phyloP scores from a whole-genome alignment of 176 grass and related monocot species.

The Dendrocalamus sinicus region DNA sequence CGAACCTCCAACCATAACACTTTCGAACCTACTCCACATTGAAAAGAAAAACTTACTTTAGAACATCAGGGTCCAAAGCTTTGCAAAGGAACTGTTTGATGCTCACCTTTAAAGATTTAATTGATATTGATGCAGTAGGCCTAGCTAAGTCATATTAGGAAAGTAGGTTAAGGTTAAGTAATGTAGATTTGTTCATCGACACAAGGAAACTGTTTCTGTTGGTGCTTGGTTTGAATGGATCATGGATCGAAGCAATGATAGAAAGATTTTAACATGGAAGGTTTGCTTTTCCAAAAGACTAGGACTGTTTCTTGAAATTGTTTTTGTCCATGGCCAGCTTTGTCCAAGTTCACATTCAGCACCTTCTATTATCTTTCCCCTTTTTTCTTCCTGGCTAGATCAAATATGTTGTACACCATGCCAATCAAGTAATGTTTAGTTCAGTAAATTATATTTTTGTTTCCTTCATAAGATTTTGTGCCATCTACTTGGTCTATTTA shows the following conservation, averaged over 20 bases:
- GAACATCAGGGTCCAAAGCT: background rate
- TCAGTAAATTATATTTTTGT: background rate
- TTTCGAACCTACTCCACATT: background rate
- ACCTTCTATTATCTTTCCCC: background rate
- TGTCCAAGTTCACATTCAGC: no score
- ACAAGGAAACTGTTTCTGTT: conserved; percentile 5
- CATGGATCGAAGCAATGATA: background rate
- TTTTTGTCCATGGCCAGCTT: background rate
- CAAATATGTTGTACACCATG: background rate
- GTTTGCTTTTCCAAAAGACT: background rate
- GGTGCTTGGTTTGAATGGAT: background rate
- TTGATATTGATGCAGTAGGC: background rate
- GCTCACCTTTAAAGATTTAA: background rate
- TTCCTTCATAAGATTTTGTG: background rate
- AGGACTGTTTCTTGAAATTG: background rate
- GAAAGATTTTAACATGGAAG: no score
- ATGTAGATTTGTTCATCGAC: background rate
- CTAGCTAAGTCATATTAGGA: background rate
- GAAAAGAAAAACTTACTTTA: background rate
- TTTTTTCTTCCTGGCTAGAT: background rate
- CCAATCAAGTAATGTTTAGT: background rate
- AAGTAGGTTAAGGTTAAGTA: background rate
- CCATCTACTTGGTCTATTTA: background rate
- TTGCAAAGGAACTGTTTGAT: background rate
- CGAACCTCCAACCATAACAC: background rate